Evolutionary conservation across 202 grass and related monocot genomes (phyloP), one percentile per base, ranked within the genome.

Genomic region (Miscanthus sacchariflorus): DNA sequence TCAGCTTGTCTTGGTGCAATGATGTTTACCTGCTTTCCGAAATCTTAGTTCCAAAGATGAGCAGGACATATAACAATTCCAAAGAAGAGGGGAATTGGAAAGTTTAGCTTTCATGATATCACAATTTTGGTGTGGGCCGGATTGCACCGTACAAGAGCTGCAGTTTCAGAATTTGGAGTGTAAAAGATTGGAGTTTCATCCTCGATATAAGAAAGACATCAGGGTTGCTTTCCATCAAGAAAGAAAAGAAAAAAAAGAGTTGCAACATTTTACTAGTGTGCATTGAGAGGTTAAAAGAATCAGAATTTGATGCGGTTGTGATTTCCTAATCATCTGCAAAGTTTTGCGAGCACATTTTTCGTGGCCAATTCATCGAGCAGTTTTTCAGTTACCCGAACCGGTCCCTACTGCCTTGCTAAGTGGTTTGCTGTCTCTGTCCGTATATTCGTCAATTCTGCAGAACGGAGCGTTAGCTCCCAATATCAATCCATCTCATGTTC

Each of bases 381-480:
- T 56, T 69, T 33, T 21, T 38, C 13, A 15, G 36, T 38, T 48
- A 30, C 24, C 21, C 35, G 19, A 11, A 58, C 43, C 19, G 2
- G 46, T 81, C 44, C 25, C 46, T 59, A 35, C 33, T 35, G 33
- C 12, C 4, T 6, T 59, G 25, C 5, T 42, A 9, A 66, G 84
- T 72, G 63, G 40, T 77, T 86, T 45, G 12, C 45, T 24, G 44
- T 25, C 5, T 19, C 21, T 35, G 45, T 46, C 44, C 59, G 56
- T 13, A 33, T 43, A 52, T 18, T 38, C 10, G 7, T 50, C 9
- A 12, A 5, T 52, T 63, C 30, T 28, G 40, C 30, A 87, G 8
- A 40, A 86, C 42, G 42, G 52, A 45, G 54, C 52, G 42, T 86
- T 90, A 83, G 85, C 82, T 66, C 78, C 23, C 42, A 83, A 82